These are phyloP conservation scores for Lasiosphaeria ovina DNA, from an alignment of 495 filamentous ascomycete genomes.

Conservation along the genomic window DNA sequence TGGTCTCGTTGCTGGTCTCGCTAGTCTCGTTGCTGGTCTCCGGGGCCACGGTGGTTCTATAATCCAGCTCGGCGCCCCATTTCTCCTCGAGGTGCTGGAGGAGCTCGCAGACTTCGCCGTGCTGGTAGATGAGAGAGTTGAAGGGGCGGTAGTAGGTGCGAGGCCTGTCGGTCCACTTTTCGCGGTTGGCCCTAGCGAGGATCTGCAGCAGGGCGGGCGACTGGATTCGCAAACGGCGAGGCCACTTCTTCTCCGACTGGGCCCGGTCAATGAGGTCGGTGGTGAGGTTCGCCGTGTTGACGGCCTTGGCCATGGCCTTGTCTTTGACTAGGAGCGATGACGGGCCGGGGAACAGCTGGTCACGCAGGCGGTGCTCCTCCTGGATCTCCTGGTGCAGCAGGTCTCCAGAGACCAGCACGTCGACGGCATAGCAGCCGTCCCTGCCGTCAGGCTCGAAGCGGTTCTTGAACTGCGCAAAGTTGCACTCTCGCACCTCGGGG, in stretches of 20 bases:
- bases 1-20: conserved; percentile 23
- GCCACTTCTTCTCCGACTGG: conserved; percentile 30
- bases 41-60: no score
- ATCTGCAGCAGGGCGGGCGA: conserved; percentile 37
- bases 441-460: conserved; percentile 29
- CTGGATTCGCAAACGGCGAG: conserved; percentile 41
- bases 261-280: conserved; percentile 16
- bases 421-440: conserved; percentile 32
- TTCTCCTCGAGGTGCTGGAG: conserved; percentile 37
- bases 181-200: conserved; percentile 29
- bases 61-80: conserved; percentile 32
- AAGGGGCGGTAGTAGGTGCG: conserved; percentile 41
- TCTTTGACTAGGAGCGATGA: conserved; percentile 26
- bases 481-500: conserved; percentile 26
- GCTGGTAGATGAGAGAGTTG: conserved; percentile 38
- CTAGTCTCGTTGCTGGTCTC: conserved; percentile 7
- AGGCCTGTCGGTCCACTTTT: conserved; percentile 30
- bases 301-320: conserved; percentile 17
- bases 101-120: conserved; percentile 35
- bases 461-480: conserved; percentile 42
- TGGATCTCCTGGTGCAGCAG: conserved; percentile 33
- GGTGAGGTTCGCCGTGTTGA: conserved; percentile 11
- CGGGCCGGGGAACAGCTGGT: conserved; percentile 12
- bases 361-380: conserved; percentile 25
- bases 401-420: conserved; percentile 30